phyloP scores from a whole-genome alignment of 2,329 filamentous ascomycete species.

The Neopestalotiopsis clavispora region DNA sequence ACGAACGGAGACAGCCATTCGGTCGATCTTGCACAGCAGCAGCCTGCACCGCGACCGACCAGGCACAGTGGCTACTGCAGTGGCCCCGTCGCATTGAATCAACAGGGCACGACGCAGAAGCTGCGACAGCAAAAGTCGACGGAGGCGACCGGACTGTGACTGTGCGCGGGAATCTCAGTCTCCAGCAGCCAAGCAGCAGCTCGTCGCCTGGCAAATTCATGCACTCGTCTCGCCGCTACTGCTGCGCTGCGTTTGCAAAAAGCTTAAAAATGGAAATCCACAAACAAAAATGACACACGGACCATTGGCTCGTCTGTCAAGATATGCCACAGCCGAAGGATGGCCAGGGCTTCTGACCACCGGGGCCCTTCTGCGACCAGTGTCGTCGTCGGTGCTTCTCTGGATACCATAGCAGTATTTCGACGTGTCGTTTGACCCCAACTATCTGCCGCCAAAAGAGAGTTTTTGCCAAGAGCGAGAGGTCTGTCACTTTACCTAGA shows the following conservation, averaged over 20 bases:
- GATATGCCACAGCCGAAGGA: constrained; percentile 11
- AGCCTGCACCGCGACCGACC: constrained; percentile 19
- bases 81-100: constrained; percentile 30
- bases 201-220: constrained; percentile 26
- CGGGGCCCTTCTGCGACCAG: not conserved
- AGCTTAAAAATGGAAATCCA: constrained; percentile 18
- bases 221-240: constrained; percentile 9
- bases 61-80: constrained; percentile 15
- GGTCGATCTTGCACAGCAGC: constrained; percentile 24
- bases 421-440: constrained; percentile 14
- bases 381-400: not conserved
- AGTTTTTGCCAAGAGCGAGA: constrained; percentile 25
- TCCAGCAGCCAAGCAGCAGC: constrained; percentile 15
- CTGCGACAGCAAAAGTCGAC: constrained; percentile 32
- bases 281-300: constrained; percentile 20
- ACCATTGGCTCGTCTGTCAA: constrained; percentile 20
- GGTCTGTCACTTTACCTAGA: not conserved
- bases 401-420: not conserved
- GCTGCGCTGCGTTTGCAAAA: constrained; percentile 14
- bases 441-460: constrained; percentile 20
- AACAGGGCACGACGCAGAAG: constrained; percentile 31
- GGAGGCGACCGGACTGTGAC: constrained; percentile 26
- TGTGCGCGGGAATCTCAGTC: constrained; percentile 26
- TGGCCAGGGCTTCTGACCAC: not conserved
- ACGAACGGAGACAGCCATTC: constrained; percentile 29